Base-by-base conservation (phyloP, 352 stramenopile species). In the Phytopythium ostracodes region DNA sequence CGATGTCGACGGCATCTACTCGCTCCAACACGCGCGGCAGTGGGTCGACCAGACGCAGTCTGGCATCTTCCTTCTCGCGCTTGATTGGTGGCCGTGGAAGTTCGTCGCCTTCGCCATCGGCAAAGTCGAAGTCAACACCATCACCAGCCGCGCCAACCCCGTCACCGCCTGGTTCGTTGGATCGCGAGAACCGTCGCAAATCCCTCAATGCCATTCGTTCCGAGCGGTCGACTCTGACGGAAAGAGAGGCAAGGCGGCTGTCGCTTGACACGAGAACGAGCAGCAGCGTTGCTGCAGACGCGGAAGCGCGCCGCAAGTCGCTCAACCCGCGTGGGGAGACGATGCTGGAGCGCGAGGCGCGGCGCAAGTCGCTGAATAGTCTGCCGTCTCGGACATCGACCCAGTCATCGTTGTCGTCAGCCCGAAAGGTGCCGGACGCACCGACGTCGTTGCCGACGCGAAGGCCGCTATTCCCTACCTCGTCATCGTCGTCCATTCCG, bases 351-450 rank as follows among this genome's bases (percentile, higher is more conserved):
- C 65, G 63, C 17, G 62, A 78, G 20, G 60, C 65, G 40, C 72
- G 72, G 2, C 76, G 76, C 52, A 77, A 77, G 29, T 83, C 76
- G 36, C 66, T 83, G 17, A 81, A 75, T 4, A 81, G 73, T 8
- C 61, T 83, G 29, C 71, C 74, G 22, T 68, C 66, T 36, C 73
- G 75, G 3, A 4, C 52, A 25, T 15, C 52, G 9, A 66, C 60
- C 17, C 62, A 67, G 31, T 61, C 72, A 6, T 51, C 63, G 10
- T 60, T 60, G 36, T 59, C 66, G 42, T 50, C 74, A 35, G 60
- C 62, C 4, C 66, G 66, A 18, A 46, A 52, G 35, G 50, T 60
- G 15, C 51, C 44, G 6, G 64, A 71, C 7, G 58, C 64, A 15
- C 57, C 69, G 5, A 36, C 58, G 0, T 58, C 69, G 7, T 38